Evolutionary conservation across 495 filamentous ascomycete species (phyloP), one percentile per base, ranked within the genome.

Genomic region (Beverwykella pulmonaria): DNA sequence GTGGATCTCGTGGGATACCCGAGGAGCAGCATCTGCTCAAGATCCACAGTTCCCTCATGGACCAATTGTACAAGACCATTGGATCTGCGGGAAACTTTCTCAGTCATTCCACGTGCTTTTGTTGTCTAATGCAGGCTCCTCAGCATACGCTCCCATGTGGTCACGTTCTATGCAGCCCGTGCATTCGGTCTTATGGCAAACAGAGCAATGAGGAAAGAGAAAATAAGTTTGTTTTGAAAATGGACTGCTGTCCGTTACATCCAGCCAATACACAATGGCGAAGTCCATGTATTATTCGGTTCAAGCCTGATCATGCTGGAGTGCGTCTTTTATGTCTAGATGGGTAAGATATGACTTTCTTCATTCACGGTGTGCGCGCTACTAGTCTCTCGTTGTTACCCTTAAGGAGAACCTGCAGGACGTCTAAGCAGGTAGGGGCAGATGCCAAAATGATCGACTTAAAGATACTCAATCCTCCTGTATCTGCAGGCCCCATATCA

Each of bases 91-190:
- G 26, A 20, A 56, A 53, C 1, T 68, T 75, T 56, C 34, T 64
- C n/a, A 75, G 72, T 55, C 77, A 77, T 64, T 53, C 69, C 8
- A 75, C 75, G n/a, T 81, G 79, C 58, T 74, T 75, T 50, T 73
- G 66, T 25, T 82, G 79, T 65, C 67, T 81, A 0, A 72, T 75
- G 10, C 71, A 76, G 19, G 25, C 60, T 50, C 78, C 79, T 17
- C 68, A 75, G 32, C 75, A 79, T 63, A 59, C 71, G 10, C 69
- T 81, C 23, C 73, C 71, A 7, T 81, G 79, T 69, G 73, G 71
- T 30, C 79, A 81, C 59, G 63, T 77, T 23, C 67, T 81, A 5
- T 81, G 79, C 65, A 61, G 20, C 15, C 17, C 15, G 6, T 48
- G 44, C 20, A 23, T 23, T 6, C 20, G 20, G 6, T 48, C 44